Conservation (phyloP, 2,329 filamentous ascomycete species). For the Ophiostoma triangulosporum region DNA sequence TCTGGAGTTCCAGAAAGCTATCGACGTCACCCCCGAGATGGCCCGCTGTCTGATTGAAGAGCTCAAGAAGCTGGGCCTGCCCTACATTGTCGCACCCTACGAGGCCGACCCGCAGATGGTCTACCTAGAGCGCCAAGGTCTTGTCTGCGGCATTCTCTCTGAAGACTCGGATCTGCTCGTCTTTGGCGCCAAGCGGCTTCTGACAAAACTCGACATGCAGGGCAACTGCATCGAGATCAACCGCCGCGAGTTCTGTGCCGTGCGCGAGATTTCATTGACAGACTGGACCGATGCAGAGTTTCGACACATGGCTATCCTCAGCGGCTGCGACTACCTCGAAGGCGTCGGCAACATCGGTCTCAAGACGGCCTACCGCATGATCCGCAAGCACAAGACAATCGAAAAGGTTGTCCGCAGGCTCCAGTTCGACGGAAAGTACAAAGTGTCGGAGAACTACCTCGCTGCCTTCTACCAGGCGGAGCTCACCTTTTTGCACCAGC, state of each 20-base stretch:
- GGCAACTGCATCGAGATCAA: conserved; percentile 89
- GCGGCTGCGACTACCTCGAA: conserved; percentile 89
- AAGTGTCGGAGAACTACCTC: conserved; percentile 68
- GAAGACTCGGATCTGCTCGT: conserved; percentile 95
- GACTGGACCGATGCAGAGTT: conserved; percentile 91
- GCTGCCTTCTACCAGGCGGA: conserved; percentile 76
- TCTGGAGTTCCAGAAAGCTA: conserved; percentile 80
- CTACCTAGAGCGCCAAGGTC: conserved; percentile 75
- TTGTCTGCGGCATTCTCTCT: conserved; percentile 78
- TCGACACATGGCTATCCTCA: conserved; percentile 87
- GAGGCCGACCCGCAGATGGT: conserved; percentile 96
- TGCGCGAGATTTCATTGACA: conserved; percentile 73
- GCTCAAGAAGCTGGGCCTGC: conserved; percentile 63
- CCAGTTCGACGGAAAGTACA: conserved; percentile 77
- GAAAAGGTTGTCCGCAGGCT: conserved; percentile 72
- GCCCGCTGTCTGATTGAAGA: conserved; percentile 83
- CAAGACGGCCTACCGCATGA: conserved; percentile 83
- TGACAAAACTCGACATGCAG: conserved; percentile 91
- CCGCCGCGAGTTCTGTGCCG: conserved; percentile 75
- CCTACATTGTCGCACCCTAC: conserved; percentile 90
- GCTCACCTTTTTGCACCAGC: conserved; percentile 83
- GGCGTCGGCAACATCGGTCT: conserved; percentile 76
- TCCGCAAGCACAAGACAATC: conserved; percentile 79
- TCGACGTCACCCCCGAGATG: conserved; percentile 95
- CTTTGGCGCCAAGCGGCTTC: conserved; percentile 77